Conservation (phyloP, 2,329 filamentous ascomycete genomes). For the Bipolaris bicolor region DNA sequence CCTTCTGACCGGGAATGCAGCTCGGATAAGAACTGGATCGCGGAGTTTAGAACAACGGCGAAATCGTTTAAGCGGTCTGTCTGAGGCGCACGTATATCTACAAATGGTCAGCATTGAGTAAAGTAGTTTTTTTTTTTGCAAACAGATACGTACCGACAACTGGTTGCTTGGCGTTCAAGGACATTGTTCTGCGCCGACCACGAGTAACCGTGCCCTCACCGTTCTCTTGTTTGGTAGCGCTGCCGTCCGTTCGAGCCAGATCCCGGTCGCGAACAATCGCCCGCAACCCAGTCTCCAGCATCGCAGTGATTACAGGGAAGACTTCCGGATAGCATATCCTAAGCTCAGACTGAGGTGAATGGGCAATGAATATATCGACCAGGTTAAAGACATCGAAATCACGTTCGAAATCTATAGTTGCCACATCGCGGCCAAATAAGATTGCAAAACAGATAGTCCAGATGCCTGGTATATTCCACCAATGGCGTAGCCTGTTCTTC, state of each 20-base stretch:
- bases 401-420: slow-evolving; percentile 72
- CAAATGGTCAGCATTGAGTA: slow-evolving; percentile 19
- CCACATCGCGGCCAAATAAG: slow-evolving; percentile 82
- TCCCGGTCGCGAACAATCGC: slow-evolving; percentile 46
- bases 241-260: slow-evolving; percentile 25
- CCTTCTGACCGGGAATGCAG: slow-evolving; percentile 75
- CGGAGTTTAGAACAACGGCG: slow-evolving; percentile 72
- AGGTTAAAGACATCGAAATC: slow-evolving; percentile 77
- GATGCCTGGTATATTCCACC: slow-evolving; percentile 84
- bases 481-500: slow-evolving; percentile 78
- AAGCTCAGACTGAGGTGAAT: slow-evolving; percentile 53
- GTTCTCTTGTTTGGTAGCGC: slow-evolving; percentile 23
- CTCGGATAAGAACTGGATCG: slow-evolving; percentile 79
- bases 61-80: slow-evolving; percentile 59
- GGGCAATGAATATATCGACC: slow-evolving; percentile 69
- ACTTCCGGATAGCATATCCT: slow-evolving; percentile 78
- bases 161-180: slow-evolving; percentile 64
- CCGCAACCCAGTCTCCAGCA: slow-evolving; percentile 86
- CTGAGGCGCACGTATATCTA: slow-evolving; percentile 42
- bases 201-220: slow-evolving; percentile 38
- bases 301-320: slow-evolving; percentile 77
- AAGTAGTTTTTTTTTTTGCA: fast-evolving
- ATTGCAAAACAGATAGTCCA: slow-evolving; percentile 92
- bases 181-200: slow-evolving; percentile 67
- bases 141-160: slow-evolving; percentile 34